Base-by-base conservation (phyloP, 352 stramenopile genomes). In the Phytophthora crassamura region DNA sequence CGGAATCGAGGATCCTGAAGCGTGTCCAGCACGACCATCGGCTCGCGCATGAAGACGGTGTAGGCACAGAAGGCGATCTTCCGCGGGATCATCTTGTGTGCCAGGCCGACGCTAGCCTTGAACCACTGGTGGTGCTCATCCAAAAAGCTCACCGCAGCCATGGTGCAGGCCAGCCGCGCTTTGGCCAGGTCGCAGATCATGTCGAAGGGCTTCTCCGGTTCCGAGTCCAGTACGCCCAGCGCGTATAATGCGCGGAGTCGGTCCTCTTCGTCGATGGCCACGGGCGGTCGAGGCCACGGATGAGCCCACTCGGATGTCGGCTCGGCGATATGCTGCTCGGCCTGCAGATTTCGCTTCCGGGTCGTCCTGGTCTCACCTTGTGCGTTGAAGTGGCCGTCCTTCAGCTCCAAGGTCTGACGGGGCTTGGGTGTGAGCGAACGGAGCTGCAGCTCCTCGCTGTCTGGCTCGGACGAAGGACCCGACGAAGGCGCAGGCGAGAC, bases 1-100 rank as follows among this genome's bases (percentile, higher is more conserved):
- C 80, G 67, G 59, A 98, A 98, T 25, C 94, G 83, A 54, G 71
- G 61, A 74, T 99, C 95, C 43, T 93, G 82, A 16, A 87, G 72
- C 7, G 90, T 94, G 66, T 99, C 93, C 10, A 91, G 82, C 4
- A 98, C 83, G 15, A 95, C 84, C 10, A 93, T 70, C 28, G 84
- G 70, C 57, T 91, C 83, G 32, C 78, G 77, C 12, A 64, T 59
- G 51, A 69, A 75, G 12, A 95, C 60, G 0, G 79, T 81, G 68
- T 93, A 90, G 10, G 87, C 80, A 28, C 87, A 95, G 53, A 95
- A 92, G 3, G 84, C 74, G 53, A 95, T 91, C 58, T 90, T 90
- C 34, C 87, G 81, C 18, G 83, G 83, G 39, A 95, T 91, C 57
- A 78, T 78, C 69, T 90, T 91, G 72, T 92, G 85, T 11, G 82